Base-by-base conservation (phyloP, 306 rosid species). In the Cyclanthera cordifolia region DNA sequence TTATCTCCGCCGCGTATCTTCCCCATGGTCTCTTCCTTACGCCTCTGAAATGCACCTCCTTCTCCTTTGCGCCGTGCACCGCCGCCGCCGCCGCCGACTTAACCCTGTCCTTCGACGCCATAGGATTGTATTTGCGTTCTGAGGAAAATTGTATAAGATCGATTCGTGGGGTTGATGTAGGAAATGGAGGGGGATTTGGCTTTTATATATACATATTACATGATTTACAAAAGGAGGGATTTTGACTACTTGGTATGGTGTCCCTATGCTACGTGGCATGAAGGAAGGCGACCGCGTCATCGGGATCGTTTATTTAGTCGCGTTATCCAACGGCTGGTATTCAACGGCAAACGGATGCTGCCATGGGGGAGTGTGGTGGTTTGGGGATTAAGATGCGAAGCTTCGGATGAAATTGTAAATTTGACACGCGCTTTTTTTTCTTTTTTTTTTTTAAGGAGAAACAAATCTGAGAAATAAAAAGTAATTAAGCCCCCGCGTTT, bases 21-120 rank as follows among this genome's bases (percentile, higher is more conserved):
- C 94, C 94, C 94, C 94, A 87, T 0, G 94, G 94, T 32, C 94
- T 81, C 85, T 84, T 87, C 34, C 94, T 75, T 1, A 87, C 94
- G 1, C 94, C 94, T 6, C 94, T 71, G 55, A 77, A 87, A 82
- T 87, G 94, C 79, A 73, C 69, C 78, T 85, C 93, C 59, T 71
- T 82, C 2, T 63, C 45, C 65, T 77, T 37, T 10, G 2, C 43
- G 43, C 43, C 43, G 43, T 37, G 43, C 43, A 37, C 43, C 43
- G 2, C 43, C 41, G 41, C 7, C 43, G 43, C 43, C 43, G 43
- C 11, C 43, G 11, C 43, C 43, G 43, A 10, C 43, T 37, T 37
- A 7, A 37, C 43, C 43, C 2, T 85, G 5, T 73, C 89, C 75
- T 79, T 82, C 1, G 90, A 90, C 20, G 94, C 86, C 94, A 87